Evolutionary conservation across 2,329 filamentous ascomycete genomes (phyloP), one percentile per base, ranked within the genome.

Genomic region (Xylaria sp.): DNA sequence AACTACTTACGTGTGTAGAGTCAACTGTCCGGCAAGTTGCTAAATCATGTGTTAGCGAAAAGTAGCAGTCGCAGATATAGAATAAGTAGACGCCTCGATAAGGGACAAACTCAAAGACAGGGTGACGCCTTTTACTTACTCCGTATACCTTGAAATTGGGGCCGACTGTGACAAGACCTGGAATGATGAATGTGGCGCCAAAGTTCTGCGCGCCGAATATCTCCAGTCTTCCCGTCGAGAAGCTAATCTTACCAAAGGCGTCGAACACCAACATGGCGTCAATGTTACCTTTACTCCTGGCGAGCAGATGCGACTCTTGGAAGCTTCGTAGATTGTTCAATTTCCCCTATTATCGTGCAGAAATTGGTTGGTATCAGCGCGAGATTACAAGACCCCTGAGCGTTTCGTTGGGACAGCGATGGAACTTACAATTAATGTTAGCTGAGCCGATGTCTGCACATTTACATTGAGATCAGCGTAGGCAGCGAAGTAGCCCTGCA

Each of bases 251-350:
- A 12, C 48, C 63, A 54, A 63, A 66, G 0, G 69, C 69, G 13
- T 71, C 69, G 31, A 71, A 60, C 57, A 65, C 60, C 55, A 69
- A 66, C 12, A 58, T 67, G 31, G 55, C 64, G 18, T 60, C 59
- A 20, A 70, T 67, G 31, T 59, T 56, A 4, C 68, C 68, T 63
- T 67, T 70, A 54, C 65, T 70, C 55, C 68, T 63, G 25, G 65
- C 56, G 20, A 63, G 56, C 18, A 70, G 18, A 57, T 70, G 65
- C 0, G 68, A 70, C 56, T 65, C 64, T 55, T 67, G 65, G 15
- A 67, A 67, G 46, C 64, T 61, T 18, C 50, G 50, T 12, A 67
- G 61, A 50, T 70, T 56, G 18, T 63, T 63, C 65, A 70, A 12
- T 2, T 63, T 67, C 18, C 68, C 64, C 48, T 67, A 48, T 41